phyloP scores from a whole-genome alignment of 2,329 filamentous ascomycete species.

The Claviceps humidiphila region DNA sequence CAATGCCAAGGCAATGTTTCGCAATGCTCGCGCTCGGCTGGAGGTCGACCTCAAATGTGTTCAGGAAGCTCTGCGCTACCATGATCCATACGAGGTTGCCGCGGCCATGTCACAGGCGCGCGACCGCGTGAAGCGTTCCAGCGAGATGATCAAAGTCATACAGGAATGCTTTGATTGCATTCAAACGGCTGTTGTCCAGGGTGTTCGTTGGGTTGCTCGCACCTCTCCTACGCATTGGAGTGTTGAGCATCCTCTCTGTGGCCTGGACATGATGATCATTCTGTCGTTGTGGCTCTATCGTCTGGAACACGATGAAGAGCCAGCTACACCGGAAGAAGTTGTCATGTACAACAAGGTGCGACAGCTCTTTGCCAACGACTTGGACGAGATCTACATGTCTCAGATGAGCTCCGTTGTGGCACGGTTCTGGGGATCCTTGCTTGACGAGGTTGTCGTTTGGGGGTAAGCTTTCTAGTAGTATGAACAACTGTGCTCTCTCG shows the following conservation, averaged over 20 bases:
- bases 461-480: conserved; percentile 53
- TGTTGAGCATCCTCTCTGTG: conserved; percentile 91
- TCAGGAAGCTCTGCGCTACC: conserved; percentile 91
- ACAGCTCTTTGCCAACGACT: conserved; percentile 80
- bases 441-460: conserved; percentile 98
- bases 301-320: conserved; percentile 97
- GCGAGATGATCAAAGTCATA: conserved; percentile 97
- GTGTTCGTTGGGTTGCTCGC: conserved; percentile 94
- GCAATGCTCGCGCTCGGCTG: conserved; percentile 81
- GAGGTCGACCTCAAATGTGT: conserved; percentile 93
- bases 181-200: conserved; percentile 86
- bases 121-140: conserved; percentile 85
- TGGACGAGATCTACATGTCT: conserved; percentile 64
- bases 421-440: conserved; percentile 91
- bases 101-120: conserved; percentile 91
- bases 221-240: conserved; percentile 98
- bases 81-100: conserved; percentile 93
- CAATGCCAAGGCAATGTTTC: conserved; percentile 94
- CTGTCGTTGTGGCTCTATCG: conserved; percentile 97
- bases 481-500: background rate
- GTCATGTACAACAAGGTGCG: conserved; percentile 89
- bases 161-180: conserved; percentile 97
- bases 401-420: conserved; percentile 94
- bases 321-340: conserved; percentile 69
- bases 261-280: conserved; percentile 94